These are phyloP conservation scores for Cyberlindnera veronae DNA, from an alignment of 805 yeast species.

Conservation along the genomic window DNA sequence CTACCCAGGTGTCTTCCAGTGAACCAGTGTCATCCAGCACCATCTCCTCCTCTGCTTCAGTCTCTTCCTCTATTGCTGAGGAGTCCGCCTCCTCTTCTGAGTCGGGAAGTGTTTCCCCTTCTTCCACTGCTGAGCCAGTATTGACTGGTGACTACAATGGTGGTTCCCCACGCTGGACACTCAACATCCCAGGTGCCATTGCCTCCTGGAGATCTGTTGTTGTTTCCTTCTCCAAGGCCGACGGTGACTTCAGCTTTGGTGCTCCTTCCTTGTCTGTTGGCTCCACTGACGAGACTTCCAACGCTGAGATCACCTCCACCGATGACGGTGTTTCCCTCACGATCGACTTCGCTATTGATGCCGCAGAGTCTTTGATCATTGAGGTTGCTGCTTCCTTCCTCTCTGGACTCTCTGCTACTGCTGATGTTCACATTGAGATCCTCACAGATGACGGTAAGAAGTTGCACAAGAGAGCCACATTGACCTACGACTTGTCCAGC, in stretches of 20 bases:
- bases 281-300: background rate
- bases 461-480: conserved; percentile 8
- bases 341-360: background rate
- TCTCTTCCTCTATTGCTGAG: background rate
- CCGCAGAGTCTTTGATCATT: background rate
- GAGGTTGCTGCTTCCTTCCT: background rate
- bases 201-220: background rate
- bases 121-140: background rate
- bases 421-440: conserved; percentile 3
- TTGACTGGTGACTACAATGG: background rate
- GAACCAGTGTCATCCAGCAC: background rate
- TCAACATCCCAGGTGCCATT: background rate
- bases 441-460: conserved; percentile 3
- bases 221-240: background rate
- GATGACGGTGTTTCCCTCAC: background rate
- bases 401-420: background rate
- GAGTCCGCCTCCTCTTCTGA: background rate
- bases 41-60: background rate
- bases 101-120: background rate
- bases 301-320: background rate
- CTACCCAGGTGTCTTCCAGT: background rate
- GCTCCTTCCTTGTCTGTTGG: background rate
- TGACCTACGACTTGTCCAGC: conserved; percentile 1
- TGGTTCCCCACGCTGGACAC: conserved; percentile 1
- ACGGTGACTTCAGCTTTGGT: background rate